Evolutionary conservation across 1,139 yeast genomes (phyloP).

Genomic region (Candida anutae): DNA sequence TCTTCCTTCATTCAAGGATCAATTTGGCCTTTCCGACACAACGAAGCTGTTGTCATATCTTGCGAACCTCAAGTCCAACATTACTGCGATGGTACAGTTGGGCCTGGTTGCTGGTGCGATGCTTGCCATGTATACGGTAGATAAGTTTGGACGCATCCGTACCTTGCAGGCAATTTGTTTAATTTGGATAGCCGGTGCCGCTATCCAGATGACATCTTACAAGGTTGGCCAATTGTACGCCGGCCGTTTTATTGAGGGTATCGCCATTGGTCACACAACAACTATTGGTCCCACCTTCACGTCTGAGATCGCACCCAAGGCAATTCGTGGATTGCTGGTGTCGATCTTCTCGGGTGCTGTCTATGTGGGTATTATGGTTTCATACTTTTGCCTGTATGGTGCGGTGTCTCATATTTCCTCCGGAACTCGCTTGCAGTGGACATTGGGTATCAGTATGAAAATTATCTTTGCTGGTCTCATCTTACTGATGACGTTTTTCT

Average conservation of each 20-base stretch:
- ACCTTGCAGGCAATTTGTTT: slow-evolving; percentile 25
- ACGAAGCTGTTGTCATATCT: slow-evolving; percentile 12
- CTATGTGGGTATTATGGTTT: slow-evolving; percentile 37
- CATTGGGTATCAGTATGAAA: slow-evolving; percentile 38
- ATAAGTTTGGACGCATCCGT: slow-evolving; percentile 34
- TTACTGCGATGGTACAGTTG: slow-evolving; percentile 40
- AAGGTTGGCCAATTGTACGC: slow-evolving; percentile 26
- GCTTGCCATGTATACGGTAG: slow-evolving; percentile 32
- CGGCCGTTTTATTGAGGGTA: slow-evolving; percentile 34
- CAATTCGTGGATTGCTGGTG: slow-evolving; percentile 32
- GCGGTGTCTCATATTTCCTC: slow-evolving; percentile 23
- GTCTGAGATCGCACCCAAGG: slow-evolving; percentile 35
- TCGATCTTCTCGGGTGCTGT: slow-evolving; percentile 36
- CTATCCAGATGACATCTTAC: slow-evolving; percentile 31
- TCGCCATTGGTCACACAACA: slow-evolving; percentile 34
- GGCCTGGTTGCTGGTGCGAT: slow-evolving; percentile 43
- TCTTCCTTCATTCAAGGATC: slow-evolving; percentile 25
- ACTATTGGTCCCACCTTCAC: slow-evolving; percentile 36
- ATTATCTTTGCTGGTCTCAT: slow-evolving; percentile 35
- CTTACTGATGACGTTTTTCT: slow-evolving; percentile 25
- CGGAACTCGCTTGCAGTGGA: slow-evolving; percentile 31
- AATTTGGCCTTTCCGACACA: slow-evolving; percentile 24
- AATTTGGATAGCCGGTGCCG: slow-evolving; percentile 33
- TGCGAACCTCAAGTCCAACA: slow-evolving; percentile 21
- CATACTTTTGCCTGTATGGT: slow-evolving; percentile 39